Percentiles rank a stretch among this genome's conserved stretches.
Conservation (phyloP, 805 yeast genomes). For the Candida suzukii region DNA sequence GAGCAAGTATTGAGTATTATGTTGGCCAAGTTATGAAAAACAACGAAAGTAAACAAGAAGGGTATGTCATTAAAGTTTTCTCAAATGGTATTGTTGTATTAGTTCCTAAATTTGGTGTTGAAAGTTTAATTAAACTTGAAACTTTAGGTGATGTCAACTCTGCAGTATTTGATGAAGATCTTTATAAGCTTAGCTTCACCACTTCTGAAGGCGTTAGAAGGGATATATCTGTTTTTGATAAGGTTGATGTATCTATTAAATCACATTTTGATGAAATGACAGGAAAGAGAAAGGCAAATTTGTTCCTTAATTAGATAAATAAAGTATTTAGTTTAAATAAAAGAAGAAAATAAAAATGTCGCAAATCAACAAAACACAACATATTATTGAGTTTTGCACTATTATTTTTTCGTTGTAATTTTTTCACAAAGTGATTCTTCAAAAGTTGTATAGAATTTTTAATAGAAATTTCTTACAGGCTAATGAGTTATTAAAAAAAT, state of each 20-base stretch:
- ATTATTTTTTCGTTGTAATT: too few species aligned
- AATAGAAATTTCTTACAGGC: too few species aligned
- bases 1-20: constrained; percentile 95
- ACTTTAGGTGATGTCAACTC: constrained; percentile 58
- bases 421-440: too few species aligned
- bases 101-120: constrained; percentile 95
- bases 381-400: too few species aligned
- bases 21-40: constrained; percentile 96
- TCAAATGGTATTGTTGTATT: constrained; percentile 91
- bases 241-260: constrained; percentile 74
- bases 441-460: too few species aligned
- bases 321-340: too few species aligned
- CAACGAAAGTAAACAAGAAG: constrained; percentile 74
- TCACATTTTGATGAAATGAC: constrained; percentile 80
- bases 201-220: constrained; percentile 33
- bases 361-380: too few species aligned
- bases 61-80: constrained; percentile 87
- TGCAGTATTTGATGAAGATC: constrained; percentile 70
- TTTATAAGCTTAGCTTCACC: constrained; percentile 57
- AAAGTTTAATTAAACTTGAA: constrained; percentile 82
- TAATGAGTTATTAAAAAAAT: too few species aligned
- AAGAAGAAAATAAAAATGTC: too few species aligned
- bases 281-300: constrained; percentile 87
- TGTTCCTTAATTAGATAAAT: constrained; percentile 46
- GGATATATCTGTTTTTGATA: constrained; percentile 62